Evolutionary conservation across 305 asterid species (phyloP).

Genomic region (Fraxinus latifolia): DNA sequence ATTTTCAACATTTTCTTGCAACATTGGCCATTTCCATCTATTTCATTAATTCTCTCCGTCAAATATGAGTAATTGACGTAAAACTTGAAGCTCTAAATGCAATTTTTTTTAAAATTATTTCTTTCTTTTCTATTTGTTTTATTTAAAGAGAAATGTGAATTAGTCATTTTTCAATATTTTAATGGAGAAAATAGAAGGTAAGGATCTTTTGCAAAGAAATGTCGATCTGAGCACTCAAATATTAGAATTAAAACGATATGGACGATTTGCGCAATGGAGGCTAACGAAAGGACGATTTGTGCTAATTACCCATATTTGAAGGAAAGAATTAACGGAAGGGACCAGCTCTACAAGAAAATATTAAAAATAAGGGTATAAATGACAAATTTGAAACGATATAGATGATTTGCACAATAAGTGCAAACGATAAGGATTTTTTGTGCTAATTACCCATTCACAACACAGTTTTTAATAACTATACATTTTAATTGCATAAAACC

Average conservation of each 20-base stretch:
- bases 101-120: too few species aligned
- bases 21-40: not conserved
- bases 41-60: not conserved
- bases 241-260: too few species aligned
- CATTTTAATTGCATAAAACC: not conserved
- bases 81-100: not conserved
- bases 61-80: not conserved
- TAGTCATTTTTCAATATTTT: too few species aligned
- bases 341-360: not conserved
- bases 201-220: not conserved
- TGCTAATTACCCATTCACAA: not conserved
- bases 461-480: too few species aligned
- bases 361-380: not conserved
- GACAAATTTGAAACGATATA: not conserved
- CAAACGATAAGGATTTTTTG: too few species aligned
- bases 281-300: not conserved
- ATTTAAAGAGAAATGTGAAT: not conserved
- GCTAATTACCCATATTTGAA: not conserved
- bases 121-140: too few species aligned
- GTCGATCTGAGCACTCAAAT: not conserved
- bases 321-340: too few species aligned
- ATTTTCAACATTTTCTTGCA: not conserved
- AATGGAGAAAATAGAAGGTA: not conserved
- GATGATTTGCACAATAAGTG: not conserved
- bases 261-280: not conserved